Evolutionary conservation across 306 rosid species (phyloP), one percentile per base, ranked within the genome.

Genomic region (Castanea sativa): DNA sequence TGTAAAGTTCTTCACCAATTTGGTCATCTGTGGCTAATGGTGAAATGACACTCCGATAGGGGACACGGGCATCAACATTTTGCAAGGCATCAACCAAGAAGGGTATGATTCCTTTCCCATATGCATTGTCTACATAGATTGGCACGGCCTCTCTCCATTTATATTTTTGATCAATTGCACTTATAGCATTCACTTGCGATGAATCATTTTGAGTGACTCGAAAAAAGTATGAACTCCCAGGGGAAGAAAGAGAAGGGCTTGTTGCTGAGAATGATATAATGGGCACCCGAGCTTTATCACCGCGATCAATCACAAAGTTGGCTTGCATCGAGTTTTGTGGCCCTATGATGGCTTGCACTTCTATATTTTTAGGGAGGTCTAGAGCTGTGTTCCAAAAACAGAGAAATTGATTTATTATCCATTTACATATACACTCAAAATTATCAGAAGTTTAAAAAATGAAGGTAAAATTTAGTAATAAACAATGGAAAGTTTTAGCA

Each of bases 251-350:
- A 43, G 84, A 73, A 23, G 94, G 88, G 59, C 89, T 86, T 58
- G 87, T 82, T n/a, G 91, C 93, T 8, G 93, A 79, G 53, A 88
- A 88, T 6, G 88, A 82, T 35, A 92, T 49, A 27, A 92, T 82
- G 56, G 97, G 97, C 0, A 89, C 85, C 0, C 43, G 83, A 9
- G 90, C 80, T 75, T 89, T 82, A 21, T 80, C 69, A 52, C 90
- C 93, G 0, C 88, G 84, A 30, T 73, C n/a, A 81, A 86, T 89
- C 16, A 91, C 38, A 11, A 89, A 91, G 64, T 52, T 80, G 7
- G 97, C 76, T 21, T 91, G 76, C 85, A 76, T 86, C 13, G 97
- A 83, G 32, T 82, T 81, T 41, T 3, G 10, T 19, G 90, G 91
- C 9, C 97, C 97, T 5, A 89, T 63, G 19, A 85, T 79, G 13